Base-by-base conservation (phyloP, 106 monocot genomes). In the Phalaenopsis equestris region DNA sequence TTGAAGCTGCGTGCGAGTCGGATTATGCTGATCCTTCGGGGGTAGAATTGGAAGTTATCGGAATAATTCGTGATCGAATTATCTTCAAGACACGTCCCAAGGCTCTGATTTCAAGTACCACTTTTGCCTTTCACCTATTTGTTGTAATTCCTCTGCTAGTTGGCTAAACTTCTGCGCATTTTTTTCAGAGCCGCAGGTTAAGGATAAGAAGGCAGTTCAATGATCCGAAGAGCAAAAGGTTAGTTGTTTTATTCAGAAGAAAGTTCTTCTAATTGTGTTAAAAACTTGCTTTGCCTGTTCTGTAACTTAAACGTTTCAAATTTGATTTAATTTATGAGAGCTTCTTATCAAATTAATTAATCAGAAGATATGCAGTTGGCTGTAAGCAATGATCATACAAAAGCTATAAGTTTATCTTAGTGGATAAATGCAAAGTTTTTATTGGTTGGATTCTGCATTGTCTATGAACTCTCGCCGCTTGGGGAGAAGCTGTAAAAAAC, bases 11-110 rank as follows among this genome's bases (percentile, higher is more conserved):
- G 37, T 75, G 30, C 5, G 67, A 24, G 0, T 17, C 39, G 5
- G 73, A 79, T 17, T 39, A 38, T 12, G 14, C n/a, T 9, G 82
- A 73, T 77, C 19, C 77, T 4, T 48, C 86, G 11, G 83, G 15
- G 46, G 77, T 57, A 23, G 91, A 91, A 43, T 67, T 97, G 87
- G 90, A 97, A 83, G 94, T 92, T 5, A 79, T 92, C 36, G 94
- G 92, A 12, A 82, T 97, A 41, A 92, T 97, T 56, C 88, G 94
- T 37, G 89, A 97, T 36, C 90, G 85, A 73, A 94, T 98, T 52
- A 80, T 94, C 64, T 98, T 94, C 90, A 98, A 92, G 84, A 81
- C 47, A 75, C 87, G 94, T 24, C 97, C 97, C 17, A 98, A 88
- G 72, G 89, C 97, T 2, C 85, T 98, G 2, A 94, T 98, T 43